Evolutionary conservation across 2,329 filamentous ascomycete species (phyloP).

Genomic region (Fusarium longipes): DNA sequence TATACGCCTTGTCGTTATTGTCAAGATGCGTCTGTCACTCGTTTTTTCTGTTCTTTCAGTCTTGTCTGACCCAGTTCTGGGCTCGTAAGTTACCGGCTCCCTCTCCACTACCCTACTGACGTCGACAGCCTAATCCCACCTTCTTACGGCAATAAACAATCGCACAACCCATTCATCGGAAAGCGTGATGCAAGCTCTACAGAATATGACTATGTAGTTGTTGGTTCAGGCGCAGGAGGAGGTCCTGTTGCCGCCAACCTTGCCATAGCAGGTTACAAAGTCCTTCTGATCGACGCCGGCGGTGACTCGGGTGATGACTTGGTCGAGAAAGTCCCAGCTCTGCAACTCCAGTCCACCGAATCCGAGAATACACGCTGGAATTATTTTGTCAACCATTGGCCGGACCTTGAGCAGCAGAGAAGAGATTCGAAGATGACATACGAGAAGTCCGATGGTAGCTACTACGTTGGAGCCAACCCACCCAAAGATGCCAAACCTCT

Average conservation of each 20-base stretch:
- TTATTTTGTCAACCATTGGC: conserved; percentile 71
- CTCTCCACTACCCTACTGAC: neutral
- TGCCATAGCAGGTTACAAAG: conserved; percentile 65
- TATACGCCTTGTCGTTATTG: neutral
- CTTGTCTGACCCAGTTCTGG: neutral
- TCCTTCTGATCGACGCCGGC: conserved; percentile 69
- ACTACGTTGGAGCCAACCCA: conserved; percentile 51
- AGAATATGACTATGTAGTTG: conserved; percentile 68
- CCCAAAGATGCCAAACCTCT: conserved; percentile 53
- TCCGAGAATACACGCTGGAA: conserved; percentile 59
- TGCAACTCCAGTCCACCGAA: conserved; percentile 44
- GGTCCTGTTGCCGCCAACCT: conserved; percentile 66
- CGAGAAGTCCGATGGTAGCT: conserved; percentile 49
- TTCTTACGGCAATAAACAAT: neutral
- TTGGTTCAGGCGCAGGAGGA: conserved; percentile 68
- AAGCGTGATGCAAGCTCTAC: conserved; percentile 7
- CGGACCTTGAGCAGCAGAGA: conserved; percentile 58
- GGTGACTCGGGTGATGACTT: conserved; percentile 60
- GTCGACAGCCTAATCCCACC: neutral
- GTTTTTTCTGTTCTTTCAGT: neutral
- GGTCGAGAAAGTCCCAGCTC: conserved; percentile 46
- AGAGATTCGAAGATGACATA: conserved; percentile 61
- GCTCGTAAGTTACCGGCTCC: neutral
- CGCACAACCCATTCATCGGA: conserved; percentile 22
- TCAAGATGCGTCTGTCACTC: neutral